Base-by-base conservation (phyloP, 139 green algal genomes). In the Trebouxia sp. region DNA sequence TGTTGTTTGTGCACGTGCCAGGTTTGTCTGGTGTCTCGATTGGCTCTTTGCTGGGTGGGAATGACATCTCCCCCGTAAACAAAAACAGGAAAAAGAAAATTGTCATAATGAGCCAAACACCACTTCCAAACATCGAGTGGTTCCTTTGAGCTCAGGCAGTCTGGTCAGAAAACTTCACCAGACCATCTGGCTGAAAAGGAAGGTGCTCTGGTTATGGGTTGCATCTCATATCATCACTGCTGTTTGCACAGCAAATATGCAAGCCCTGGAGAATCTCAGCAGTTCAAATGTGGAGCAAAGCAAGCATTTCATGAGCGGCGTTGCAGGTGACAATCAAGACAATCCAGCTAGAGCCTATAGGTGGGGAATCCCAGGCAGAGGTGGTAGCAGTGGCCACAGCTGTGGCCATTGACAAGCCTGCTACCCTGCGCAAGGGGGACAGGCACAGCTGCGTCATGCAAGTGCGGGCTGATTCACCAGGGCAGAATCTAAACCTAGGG, bases 361-460 rank as follows among this genome's bases (percentile, higher is more conserved):
- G n/a, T 43, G 56, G 4, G 32, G 11, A 55, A 12, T n/a, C 37
- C 11, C 47, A 65, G 30, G 77, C 65, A 38, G n/a, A 28, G 12
- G 37, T 82, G 42, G 39, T 82, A 28, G 41, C 35, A 1, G 45
- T 5, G 4, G 39, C 32, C 38, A 45, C 41, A 42, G 43, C 41
- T 24, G 28, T 62, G 56, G 35, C 38, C 7, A 12, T 8, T 37
- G 26, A 32, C 10, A 24, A 5, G n/a, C 1, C 58, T 6, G 39
- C 37, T 12, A 22, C 47, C 15, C 41, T 82, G 32, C 55, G 77
- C 50, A 82, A 75, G 6, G 77, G 77, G 0, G 77, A 82, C 56
- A 50, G 38, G 41, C 77, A 82, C 39, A 65, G 53, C 22, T 69
- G 55, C 17, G 26, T 82, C 14, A 12, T 56, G n/a, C 28, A 56